Base-by-base conservation (phyloP, 2,329 filamentous ascomycete genomes). In the Neofusicoccum kwambonambiense region DNA sequence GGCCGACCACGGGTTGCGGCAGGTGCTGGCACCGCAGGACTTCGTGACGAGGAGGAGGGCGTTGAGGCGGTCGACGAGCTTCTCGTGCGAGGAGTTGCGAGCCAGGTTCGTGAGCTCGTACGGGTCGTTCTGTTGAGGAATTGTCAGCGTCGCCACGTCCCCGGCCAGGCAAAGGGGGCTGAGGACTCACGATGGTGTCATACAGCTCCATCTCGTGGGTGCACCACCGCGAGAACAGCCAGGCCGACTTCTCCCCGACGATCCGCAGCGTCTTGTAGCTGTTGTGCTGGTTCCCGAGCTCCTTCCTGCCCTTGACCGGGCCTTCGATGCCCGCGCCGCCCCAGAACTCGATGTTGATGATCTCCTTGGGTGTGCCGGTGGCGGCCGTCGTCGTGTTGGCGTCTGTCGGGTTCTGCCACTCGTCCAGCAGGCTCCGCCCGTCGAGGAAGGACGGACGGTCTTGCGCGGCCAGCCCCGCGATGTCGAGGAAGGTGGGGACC, bases 161-260 rank as follows among this genome's bases (percentile, higher is more conserved):
- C 22, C 22, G 3, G 22, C 22, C 3, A 3, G 3, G 22, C 3
- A 22, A 22, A 22, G 22, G 22, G 22, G 22, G 3, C 5, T 31
- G 27, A 3, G 4, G 27, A 51, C 47, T 12, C n/a, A 51, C 68
- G 49, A 4, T 54, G 3, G 72, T 75, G 66, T 75, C 69, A 67
- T 76, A 76, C 9, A 76, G 68, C 68, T 76, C 73, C 15, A 65
- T 67, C 49, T 75, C 70, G 56, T 69, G 68, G 39, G 69, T 73
- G 63, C 73, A 76, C 74, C 74, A 77, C 12, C 64, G 62, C 4
- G 68, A 65, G 61, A 69, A 77, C 61, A 72, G 60, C 61, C 66
- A 74, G 6, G 65, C 66, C n/a, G 66, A 64, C 39, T 69, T 64
- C 5, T 68, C 69, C 19, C 69, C 68, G 2, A 75, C 68, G 39